Evolutionary conservation across 345 rosid species (phyloP).

Genomic region (Abelmoschus esculentus): DNA sequence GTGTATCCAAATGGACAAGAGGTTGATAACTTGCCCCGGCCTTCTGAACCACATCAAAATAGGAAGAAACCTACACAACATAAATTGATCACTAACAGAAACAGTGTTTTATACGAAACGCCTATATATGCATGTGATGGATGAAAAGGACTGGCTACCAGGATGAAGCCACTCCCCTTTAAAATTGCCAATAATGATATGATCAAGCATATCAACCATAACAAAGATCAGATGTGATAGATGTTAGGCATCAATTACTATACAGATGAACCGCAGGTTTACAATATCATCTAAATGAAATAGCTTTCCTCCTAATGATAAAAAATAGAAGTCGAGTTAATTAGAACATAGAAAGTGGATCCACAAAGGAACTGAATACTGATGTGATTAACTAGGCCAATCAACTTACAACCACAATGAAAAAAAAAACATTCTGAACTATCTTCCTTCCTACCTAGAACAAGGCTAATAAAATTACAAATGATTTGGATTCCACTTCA

Average conservation of each 20-base stretch:
- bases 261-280: background rate
- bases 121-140: background rate
- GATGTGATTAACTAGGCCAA: background rate
- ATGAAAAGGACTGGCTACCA: background rate
- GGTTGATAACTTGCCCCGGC: slow-evolving; percentile 18
- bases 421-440: background rate
- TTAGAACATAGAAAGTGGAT: background rate
- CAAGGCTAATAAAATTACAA: background rate
- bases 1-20: slow-evolving; percentile 14
- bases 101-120: background rate
- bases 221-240: background rate
- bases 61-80: slow-evolving; percentile 12
- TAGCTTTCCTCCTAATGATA: background rate
- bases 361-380: background rate
- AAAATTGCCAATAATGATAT: background rate
- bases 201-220: background rate
- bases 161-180: background rate
- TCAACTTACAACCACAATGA: background rate
- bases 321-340: background rate
- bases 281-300: background rate
- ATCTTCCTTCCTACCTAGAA: background rate
- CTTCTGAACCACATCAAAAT: slow-evolving; percentile 22
- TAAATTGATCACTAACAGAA: background rate
- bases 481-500: background rate
- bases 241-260: background rate